These are phyloP conservation scores for Petunia secreta DNA, from an alignment of 257 asterid genomes.

Conservation along the genomic window DNA sequence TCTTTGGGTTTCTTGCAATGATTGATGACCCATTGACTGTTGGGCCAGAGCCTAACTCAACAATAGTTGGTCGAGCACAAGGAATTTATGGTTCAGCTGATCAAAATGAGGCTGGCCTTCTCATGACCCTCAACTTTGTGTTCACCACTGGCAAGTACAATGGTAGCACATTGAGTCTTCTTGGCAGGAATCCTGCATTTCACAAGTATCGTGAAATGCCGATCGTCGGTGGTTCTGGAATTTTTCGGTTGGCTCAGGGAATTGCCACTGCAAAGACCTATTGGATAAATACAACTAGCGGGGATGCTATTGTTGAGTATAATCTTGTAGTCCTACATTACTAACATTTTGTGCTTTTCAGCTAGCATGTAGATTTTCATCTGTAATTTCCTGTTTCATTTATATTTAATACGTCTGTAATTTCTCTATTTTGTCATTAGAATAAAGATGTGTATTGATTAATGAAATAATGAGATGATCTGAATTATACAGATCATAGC, in stretches of 20 bases:
- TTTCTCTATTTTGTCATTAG: background rate
- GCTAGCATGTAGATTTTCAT: background rate
- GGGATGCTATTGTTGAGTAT: constrained; percentile 42
- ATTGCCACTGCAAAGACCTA: constrained; percentile 30
- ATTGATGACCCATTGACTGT: constrained; percentile 40
- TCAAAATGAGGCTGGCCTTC: constrained; percentile 27
- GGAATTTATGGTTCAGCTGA: constrained; percentile 45
- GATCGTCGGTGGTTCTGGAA: constrained; percentile 57
- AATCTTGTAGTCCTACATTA: constrained; percentile 34
- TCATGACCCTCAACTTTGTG: constrained; percentile 40
- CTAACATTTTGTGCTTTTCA: background rate
- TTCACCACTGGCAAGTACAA: constrained; percentile 42
- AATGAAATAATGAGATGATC: background rate
- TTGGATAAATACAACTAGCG: constrained; percentile 17
- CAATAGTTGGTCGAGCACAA: constrained; percentile 49
- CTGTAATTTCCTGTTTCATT: background rate
- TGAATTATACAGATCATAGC: no score
- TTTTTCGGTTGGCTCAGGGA: constrained; percentile 52
- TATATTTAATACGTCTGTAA: background rate
- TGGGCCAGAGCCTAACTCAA: constrained; percentile 31
- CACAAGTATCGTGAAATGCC: constrained; percentile 45
- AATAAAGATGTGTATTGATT: background rate
- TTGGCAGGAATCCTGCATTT: constrained; percentile 37
- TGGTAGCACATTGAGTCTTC: constrained; percentile 52
- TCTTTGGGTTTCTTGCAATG: constrained; percentile 37